Base-by-base conservation (phyloP, 2,329 filamentous ascomycete species). In the Passalora sequoiae region DNA sequence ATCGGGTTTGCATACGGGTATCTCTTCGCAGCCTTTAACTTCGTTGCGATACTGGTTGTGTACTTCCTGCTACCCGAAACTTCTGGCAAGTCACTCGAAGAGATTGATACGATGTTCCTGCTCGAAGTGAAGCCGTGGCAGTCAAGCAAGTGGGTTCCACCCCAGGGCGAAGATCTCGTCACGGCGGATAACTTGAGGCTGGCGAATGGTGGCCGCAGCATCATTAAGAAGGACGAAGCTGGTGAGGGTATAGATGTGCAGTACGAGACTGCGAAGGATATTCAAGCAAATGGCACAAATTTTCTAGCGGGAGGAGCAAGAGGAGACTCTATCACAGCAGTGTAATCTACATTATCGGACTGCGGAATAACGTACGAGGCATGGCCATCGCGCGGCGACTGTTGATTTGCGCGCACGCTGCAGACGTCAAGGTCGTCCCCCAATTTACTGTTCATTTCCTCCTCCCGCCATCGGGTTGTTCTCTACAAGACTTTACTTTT, bases 1-100 rank as follows among this genome's bases (percentile, higher is more conserved):
- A 64, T 64, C 39, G 59, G 62, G 35, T 63, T 59, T 47, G 49
- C 54, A 10, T 65, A 64, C 48, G 62, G 62, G 10, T 63, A 62
- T 37, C 51, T 64, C 32, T 64, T 64, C 39, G 61, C 60, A 2
- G 57, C 49, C 8, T 61, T 55, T 48, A 59, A 57, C 38, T 58
- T 62, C 35, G 37, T 53, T 10, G 60, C 55, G 17, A 52, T 55
- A 2, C 35, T 60, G 3, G 49, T 60, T 4, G 53, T 59, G 3
- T 61, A 56, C 47, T 63, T 62, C 50, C 62, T 62, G 47, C 50
- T 64, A 2, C 58, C 55, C 3, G 61, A 65, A 25, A 59, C 54
- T 6, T 53, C 59, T 22, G 61, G 61, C 4, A 50, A 57, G 9
- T 56, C 50, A 4, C 47, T 65, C 4, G 61, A 65, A 44, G 62